Percentiles rank a stretch among this genome's conserved stretches.
Evolutionary conservation across 768 basidiomycete species (phyloP).

Genomic region (Boletus tomentosulus): DNA sequence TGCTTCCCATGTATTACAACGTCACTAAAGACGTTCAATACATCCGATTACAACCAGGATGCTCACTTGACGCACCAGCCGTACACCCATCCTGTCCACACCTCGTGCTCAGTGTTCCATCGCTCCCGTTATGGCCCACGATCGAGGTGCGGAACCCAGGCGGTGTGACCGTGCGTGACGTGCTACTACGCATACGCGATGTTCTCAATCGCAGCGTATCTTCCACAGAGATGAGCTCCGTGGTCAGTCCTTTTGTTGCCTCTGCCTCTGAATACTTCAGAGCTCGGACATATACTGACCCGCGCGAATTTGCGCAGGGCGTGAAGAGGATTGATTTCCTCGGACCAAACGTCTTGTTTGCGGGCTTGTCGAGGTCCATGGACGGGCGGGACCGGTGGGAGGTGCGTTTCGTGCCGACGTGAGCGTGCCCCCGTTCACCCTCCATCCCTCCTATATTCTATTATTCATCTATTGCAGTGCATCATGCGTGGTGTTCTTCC

Average conservation of each 20-base stretch:
- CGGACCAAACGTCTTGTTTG: slow-evolving; percentile 28
- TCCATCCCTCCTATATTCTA: slow-evolving; percentile 7
- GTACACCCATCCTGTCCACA: slow-evolving; percentile 15
- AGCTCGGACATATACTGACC: slow-evolving; percentile 26
- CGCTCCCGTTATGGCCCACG: slow-evolving; percentile 25
- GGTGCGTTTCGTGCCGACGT: slow-evolving; percentile 23
- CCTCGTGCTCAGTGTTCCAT: slow-evolving; percentile 19
- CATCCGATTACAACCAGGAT: slow-evolving; percentile 20
- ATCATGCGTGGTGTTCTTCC: not conserved
- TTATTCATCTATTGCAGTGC: slow-evolving; percentile 13
- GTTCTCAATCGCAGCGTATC: slow-evolving; percentile 25
- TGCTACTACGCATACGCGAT: slow-evolving; percentile 26
- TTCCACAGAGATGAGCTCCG: slow-evolving; percentile 19
- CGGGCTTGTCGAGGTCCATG: slow-evolving; percentile 26
- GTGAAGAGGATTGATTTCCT: slow-evolving; percentile 39
- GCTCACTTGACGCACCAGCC: slow-evolving; percentile 19
- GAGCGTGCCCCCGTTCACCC: not conserved
- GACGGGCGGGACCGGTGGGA: slow-evolving; percentile 29
- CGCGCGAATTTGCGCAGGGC: slow-evolving; percentile 36
- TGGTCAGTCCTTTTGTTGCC: slow-evolving; percentile 20
- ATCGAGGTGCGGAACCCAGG: slow-evolving; percentile 28
- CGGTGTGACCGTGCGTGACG: slow-evolving; percentile 28
- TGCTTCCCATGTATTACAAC: slow-evolving; percentile 22
- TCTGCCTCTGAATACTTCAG: slow-evolving; percentile 28
- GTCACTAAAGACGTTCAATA: slow-evolving; percentile 22